These are phyloP conservation scores for Myriosclerotinia duriaeana DNA, from an alignment of 2,329 filamentous ascomycete genomes.

Conservation along the genomic window DNA sequence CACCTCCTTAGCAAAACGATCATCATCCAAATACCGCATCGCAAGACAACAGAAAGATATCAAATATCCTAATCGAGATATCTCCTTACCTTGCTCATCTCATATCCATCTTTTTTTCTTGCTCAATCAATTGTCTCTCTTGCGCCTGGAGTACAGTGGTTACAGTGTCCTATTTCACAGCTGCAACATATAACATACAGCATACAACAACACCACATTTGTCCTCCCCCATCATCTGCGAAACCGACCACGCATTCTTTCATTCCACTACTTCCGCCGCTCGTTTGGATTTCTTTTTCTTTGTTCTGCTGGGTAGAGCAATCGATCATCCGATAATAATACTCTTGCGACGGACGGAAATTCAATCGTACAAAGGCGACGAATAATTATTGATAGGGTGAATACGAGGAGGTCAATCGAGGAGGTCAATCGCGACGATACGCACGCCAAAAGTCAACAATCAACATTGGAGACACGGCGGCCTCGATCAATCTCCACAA, in stretches of 20 bases:
- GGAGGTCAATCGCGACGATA: conserved; percentile 14
- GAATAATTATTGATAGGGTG: conserved; percentile 1
- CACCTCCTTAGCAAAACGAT: background rate
- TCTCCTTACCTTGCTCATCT: background rate
- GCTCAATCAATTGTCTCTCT: conserved; percentile 8
- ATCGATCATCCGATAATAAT: background rate
- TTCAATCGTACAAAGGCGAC: background rate
- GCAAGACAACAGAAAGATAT: background rate
- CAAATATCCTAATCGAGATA: background rate
- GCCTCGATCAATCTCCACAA: conserved; percentile 17
- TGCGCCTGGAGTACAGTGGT: conserved; percentile 7
- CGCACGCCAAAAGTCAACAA: conserved; percentile 16
- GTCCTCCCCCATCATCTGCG: conserved; percentile 1
- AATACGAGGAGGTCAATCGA: background rate
- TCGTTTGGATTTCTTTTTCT: background rate
- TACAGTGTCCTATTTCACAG: conserved; percentile 18
- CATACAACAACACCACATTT: conserved; percentile 6
- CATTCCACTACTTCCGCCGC: background rate
- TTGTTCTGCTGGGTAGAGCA: conserved; percentile 6
- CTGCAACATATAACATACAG: conserved; percentile 1
- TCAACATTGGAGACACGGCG: conserved; percentile 3
- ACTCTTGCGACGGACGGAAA: background rate
- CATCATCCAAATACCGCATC: conserved; percentile 7
- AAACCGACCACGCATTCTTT: conserved; percentile 18
- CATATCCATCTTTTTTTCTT: background rate